Conservation (phyloP, 2,329 filamentous ascomycete species). For the Akanthomyces muscarius region DNA sequence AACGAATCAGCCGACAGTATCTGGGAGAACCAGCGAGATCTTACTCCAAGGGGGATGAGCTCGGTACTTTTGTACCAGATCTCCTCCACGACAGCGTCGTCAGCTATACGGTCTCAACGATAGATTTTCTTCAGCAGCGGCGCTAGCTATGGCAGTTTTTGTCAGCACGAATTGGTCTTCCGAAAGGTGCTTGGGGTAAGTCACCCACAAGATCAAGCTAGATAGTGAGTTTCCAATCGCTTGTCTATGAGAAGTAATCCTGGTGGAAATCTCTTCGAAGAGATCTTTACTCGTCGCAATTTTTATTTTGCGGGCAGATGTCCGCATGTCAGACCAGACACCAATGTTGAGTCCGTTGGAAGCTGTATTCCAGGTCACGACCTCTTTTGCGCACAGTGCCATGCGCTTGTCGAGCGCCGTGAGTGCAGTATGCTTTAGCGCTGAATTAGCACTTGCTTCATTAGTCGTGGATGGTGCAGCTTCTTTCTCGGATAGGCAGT, state of each 20-base stretch:
- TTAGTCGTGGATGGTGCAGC: too few species aligned
- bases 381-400: neutral
- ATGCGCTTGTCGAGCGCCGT: neutral
- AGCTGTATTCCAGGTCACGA: neutral
- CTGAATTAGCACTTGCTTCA: neutral
- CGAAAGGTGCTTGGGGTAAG: neutral
- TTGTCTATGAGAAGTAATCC: neutral
- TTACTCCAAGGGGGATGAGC: neutral
- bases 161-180: neutral
- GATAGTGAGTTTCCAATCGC: neutral
- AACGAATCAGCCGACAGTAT: neutral
- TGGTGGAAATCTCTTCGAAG: neutral
- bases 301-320: neutral
- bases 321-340: neutral
- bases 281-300: neutral
- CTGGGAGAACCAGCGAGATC: neutral
- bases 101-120: neutral
- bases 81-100: neutral
- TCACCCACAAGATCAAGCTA: neutral
- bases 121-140: neutral
- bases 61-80: neutral
- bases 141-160: neutral
- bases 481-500: too few species aligned
- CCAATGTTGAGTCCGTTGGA: neutral
- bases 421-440: neutral